Percentiles rank a stretch among this genome's conserved stretches.
These are phyloP conservation scores for Nakaseomyces uthaithaninus DNA, from an alignment of 1,139 yeast genomes.

Conservation along the genomic window DNA sequence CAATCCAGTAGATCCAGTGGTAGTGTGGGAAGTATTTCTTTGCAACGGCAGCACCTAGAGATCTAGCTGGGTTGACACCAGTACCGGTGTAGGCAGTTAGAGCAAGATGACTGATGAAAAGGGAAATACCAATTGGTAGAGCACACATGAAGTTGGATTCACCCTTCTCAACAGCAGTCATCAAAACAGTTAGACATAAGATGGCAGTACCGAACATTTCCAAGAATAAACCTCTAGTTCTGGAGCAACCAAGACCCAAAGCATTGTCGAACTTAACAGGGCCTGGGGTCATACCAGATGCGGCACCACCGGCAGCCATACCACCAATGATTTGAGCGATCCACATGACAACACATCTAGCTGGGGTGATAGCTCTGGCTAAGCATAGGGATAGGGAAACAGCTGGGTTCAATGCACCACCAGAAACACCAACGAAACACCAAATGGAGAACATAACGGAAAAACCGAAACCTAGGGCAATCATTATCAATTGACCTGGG, in stretches of 20 bases:
- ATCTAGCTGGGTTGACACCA: slow-evolving; percentile 86
- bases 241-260: slow-evolving; percentile 66
- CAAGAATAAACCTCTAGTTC: slow-evolving; percentile 67
- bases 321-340: slow-evolving; percentile 72
- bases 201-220: slow-evolving; percentile 77
- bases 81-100: slow-evolving; percentile 86
- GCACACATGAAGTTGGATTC: slow-evolving; percentile 76
- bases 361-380: slow-evolving; percentile 65
- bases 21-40: slow-evolving; percentile 64
- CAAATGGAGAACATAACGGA: slow-evolving; percentile 72
- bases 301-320: slow-evolving; percentile 91
- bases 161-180: slow-evolving; percentile 80
- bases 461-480: slow-evolving; percentile 81
- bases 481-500: slow-evolving; percentile 68
- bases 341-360: slow-evolving; percentile 61
- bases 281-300: slow-evolving; percentile 83
- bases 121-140: slow-evolving; percentile 70
- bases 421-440: slow-evolving; percentile 70
- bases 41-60: slow-evolving; percentile 79
- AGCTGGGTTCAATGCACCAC: slow-evolving; percentile 88
- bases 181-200: slow-evolving; percentile 67
- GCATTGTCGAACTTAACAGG: slow-evolving; percentile 61
- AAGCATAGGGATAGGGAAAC: slow-evolving; percentile 67
- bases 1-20: slow-evolving; percentile 92
- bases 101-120: slow-evolving; percentile 75